phyloP scores from a whole-genome alignment of 73 alveolate species.

The Tetrahymena elliotti region DNA sequence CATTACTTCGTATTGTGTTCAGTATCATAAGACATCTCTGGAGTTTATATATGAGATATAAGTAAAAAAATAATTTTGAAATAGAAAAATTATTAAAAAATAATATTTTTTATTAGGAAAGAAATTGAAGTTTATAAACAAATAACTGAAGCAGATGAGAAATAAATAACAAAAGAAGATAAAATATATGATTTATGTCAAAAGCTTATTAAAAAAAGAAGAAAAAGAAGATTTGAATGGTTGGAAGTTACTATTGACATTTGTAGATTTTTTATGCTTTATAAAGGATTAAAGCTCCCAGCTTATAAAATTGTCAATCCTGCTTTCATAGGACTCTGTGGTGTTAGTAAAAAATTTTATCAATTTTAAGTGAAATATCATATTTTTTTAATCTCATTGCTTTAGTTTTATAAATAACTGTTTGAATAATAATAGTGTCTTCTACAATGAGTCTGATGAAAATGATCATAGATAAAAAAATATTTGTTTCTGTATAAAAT shows the following conservation, averaged over 20 bases:
- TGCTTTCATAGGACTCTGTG: slow-evolving; percentile 37
- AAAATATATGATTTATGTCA: background rate
- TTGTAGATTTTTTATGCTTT: slow-evolving; percentile 50
- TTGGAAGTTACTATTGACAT: slow-evolving; percentile 43
- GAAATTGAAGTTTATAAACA: background rate
- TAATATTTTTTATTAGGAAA: background rate
- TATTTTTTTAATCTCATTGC: background rate
- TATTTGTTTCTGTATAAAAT: background rate
- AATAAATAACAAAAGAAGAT: background rate
- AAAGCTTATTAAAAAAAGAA: slow-evolving; percentile 42
- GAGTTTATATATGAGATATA: slow-evolving; percentile 12
- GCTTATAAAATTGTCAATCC: slow-evolving; percentile 58
- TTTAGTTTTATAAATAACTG: too few relatives aligned
- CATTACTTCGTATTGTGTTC: slow-evolving; percentile 12
- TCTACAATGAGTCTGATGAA: background rate
- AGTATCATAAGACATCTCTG: slow-evolving; percentile 3
- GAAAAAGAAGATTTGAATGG: slow-evolving; percentile 53
- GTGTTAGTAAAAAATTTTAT: background rate
- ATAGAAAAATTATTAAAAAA: background rate
- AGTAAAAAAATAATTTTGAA: background rate
- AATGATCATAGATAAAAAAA: background rate
- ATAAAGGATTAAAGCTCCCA: slow-evolving; percentile 34
- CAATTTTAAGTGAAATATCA: background rate
- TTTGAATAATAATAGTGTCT: background rate
- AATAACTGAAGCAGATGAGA: background rate